phyloP scores from a whole-genome alignment of 176 grass and related monocot species.

The Eragrostis nindensis region DNA sequence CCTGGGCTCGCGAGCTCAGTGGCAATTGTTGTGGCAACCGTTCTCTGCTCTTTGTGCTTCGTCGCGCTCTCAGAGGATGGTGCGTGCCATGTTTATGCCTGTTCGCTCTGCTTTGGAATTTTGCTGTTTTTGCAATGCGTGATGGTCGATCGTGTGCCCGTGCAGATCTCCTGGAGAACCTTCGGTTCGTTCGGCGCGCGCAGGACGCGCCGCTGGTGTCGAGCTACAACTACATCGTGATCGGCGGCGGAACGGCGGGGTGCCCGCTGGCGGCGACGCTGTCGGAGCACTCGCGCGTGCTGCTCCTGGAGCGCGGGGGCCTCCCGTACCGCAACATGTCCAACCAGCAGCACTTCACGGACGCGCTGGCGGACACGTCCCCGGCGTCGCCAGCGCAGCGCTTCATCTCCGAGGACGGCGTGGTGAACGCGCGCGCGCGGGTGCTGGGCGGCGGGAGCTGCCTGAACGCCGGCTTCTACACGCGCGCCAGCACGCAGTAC shows the following conservation, averaged over 20 bases:
- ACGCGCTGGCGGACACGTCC: constrained; percentile 52
- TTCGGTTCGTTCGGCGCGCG: constrained; percentile 43
- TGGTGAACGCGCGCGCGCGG: constrained; percentile 68
- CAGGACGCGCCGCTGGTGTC: constrained; percentile 55
- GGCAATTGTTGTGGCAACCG: not conserved
- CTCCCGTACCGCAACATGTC: constrained; percentile 54
- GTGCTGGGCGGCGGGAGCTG: constrained; percentile 86
- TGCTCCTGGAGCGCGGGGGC: constrained; percentile 61
- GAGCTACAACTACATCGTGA: constrained; percentile 72
- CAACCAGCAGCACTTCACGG: constrained; percentile 45
- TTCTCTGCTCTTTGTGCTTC: constrained; percentile 28
- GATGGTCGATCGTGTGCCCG: too few relatives aligned
- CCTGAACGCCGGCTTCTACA: constrained; percentile 90
- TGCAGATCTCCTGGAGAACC: constrained; percentile 45
- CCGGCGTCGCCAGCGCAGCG: constrained; percentile 43
- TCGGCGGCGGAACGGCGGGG: constrained; percentile 81
- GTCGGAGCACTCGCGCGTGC: constrained; percentile 55
- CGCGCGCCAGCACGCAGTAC: constrained; percentile 68
- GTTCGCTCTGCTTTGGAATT: too few relatives aligned
- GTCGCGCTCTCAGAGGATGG: constrained; percentile 31
- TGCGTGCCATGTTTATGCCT: not conserved
- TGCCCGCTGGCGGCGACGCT: constrained; percentile 84
- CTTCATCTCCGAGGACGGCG: constrained; percentile 74
- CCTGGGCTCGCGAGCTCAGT: not conserved
- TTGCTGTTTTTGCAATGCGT: too few relatives aligned